A percentile compares a stretch with the other conserved stretches of the same genome.
phyloP scores from a whole-genome alignment of 2,329 filamentous ascomycete genomes.

The Spiromastix sp. region DNA sequence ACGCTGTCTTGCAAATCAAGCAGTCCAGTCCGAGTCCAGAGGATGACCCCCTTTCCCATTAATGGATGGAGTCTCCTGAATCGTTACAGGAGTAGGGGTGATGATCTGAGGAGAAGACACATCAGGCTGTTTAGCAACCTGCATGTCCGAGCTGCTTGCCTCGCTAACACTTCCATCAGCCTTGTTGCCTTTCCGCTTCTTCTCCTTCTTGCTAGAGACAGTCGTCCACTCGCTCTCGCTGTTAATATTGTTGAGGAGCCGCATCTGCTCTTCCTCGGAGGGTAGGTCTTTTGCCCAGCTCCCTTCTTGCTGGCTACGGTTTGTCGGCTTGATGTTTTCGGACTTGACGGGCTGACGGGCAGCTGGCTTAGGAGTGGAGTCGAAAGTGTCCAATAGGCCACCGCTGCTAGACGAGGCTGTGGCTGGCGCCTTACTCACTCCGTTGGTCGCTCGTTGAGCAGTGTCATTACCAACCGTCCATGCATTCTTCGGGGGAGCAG shows the following conservation, averaged over 20 bases:
- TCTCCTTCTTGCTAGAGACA: conserved; percentile 48
- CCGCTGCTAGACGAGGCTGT: conserved; percentile 14
- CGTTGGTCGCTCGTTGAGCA: conserved; percentile 16
- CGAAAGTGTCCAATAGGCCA: conserved; percentile 35
- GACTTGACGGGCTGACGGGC: not conserved
- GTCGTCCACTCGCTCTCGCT: conserved; percentile 51
- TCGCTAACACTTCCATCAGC: conserved; percentile 36
- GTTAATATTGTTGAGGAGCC: conserved; percentile 35
- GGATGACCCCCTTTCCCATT: conserved; percentile 37
- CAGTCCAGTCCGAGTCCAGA: conserved; percentile 36
- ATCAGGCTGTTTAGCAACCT: conserved; percentile 11
- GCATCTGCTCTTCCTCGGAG: conserved; percentile 53
- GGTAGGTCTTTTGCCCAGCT: conserved; percentile 41
- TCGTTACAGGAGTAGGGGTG: conserved; percentile 21
- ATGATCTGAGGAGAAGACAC: conserved; percentile 8
- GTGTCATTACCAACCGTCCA: conserved; percentile 39
- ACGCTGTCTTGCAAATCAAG: too few species aligned
- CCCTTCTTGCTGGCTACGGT: conserved; percentile 17
- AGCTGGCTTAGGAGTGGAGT: conserved; percentile 14
- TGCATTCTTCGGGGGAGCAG: conserved; percentile 39
- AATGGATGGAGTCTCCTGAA: conserved; percentile 2
- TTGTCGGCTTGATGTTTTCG: conserved; percentile 10
- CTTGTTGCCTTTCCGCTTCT: conserved; percentile 38
- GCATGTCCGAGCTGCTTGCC: conserved; percentile 28
- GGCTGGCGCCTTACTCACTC: conserved; percentile 6